These are phyloP conservation scores for Cucumis sativus DNA, from an alignment of 306 rosid genomes.

Conservation along the genomic window Cucumber_9930_V3 NC_026660.2:21668001-21668500, in stretches of 20 bases:
- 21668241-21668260: constrained; percentile 58
- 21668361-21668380: not conserved
- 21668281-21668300: constrained; percentile 24
- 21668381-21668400: not conserved
- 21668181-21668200: constrained; percentile 35
- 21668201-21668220: constrained; percentile 42
- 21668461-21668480: not conserved
- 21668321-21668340: not conserved
- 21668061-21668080: constrained; percentile 9
- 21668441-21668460: not conserved
- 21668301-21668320: not conserved
- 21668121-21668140: not conserved
- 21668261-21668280: constrained; percentile 30
- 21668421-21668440: too few species aligned
- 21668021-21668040: constrained; percentile 23
- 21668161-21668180: not conserved
- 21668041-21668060: constrained; percentile 21
- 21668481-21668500: constrained; percentile 4
- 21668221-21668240: constrained; percentile 37
- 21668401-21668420: too few species aligned
- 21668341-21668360: constrained; percentile 3
- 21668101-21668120: not conserved
- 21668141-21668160: constrained; percentile 1
- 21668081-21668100: not conserved
- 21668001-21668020: constrained; percentile 17